A percentile compares a stretch with the other conserved stretches of the same genome.
phyloP scores from a whole-genome alignment of 176 grass and related monocot genomes.

The Typha latifolia region DNA sequence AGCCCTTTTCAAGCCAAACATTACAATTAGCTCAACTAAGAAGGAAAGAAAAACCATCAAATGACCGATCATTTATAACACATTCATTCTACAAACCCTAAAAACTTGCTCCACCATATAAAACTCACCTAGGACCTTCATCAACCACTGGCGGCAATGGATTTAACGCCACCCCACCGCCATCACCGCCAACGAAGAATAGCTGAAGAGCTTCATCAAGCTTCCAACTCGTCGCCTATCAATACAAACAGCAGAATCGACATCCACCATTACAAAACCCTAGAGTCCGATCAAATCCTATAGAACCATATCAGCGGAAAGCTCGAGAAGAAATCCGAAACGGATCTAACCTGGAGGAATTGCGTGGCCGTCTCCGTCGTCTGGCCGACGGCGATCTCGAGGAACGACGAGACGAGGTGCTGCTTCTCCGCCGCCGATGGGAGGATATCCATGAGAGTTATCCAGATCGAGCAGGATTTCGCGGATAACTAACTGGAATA shows the following conservation, averaged over 20 bases:
- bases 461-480: too few species aligned
- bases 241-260: slow-evolving; percentile 2
- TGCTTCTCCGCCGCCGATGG: slow-evolving; percentile 38
- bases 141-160: slow-evolving; percentile 20
- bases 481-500: too few species aligned
- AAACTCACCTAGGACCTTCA: slow-evolving; percentile 17
- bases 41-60: background rate
- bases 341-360: slow-evolving; percentile 59
- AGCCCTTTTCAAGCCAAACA: background rate
- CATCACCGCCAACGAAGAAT: slow-evolving; percentile 74
- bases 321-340: background rate
- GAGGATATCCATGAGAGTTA: slow-evolving; percentile 11
- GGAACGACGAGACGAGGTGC: slow-evolving; percentile 62
- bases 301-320: background rate
- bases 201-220: slow-evolving; percentile 86
- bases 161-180: slow-evolving; percentile 21
- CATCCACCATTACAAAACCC: background rate
- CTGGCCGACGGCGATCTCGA: slow-evolving; percentile 89
- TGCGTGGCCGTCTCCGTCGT: slow-evolving; percentile 53
- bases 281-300: background rate
- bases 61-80: background rate
- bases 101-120: background rate
- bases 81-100: slow-evolving; percentile 15
- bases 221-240: slow-evolving; percentile 77
- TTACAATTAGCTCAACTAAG: slow-evolving; percentile 1